Percentiles rank a stretch among this genome's conserved stretches.
Evolutionary conservation across 257 asterid species (phyloP).

Genomic region (Nicotiana knightiana): DNA sequence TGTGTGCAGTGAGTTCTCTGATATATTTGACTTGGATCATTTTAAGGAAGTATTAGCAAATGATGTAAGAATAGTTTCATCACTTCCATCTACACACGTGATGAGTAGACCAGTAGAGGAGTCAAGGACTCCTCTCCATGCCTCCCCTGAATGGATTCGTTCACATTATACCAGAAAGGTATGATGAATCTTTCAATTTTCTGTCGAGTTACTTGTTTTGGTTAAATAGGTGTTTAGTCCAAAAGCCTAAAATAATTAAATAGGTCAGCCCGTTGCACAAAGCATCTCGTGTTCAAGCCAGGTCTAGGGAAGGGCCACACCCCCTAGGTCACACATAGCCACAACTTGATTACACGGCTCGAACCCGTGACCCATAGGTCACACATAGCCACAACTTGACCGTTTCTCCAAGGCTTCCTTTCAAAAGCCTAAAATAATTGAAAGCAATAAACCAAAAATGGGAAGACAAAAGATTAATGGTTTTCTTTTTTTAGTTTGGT

Average conservation of each 20-base stretch:
- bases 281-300: too few species aligned
- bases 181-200: conserved; percentile 5
- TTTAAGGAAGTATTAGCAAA: conserved; percentile 70
- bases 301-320: too few species aligned
- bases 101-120: conserved; percentile 85
- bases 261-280: too few species aligned
- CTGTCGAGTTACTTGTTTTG: neutral
- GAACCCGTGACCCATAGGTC: too few species aligned
- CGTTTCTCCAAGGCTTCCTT: too few species aligned
- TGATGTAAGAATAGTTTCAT: conserved; percentile 80
- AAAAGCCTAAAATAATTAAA: neutral
- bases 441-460: neutral
- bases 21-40: conserved; percentile 85
- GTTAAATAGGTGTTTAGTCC: neutral
- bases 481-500: neutral
- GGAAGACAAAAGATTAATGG: neutral
- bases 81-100: conserved; percentile 88
- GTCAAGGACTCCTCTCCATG: conserved; percentile 70
- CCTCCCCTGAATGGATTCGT: conserved; percentile 76
- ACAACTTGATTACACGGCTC: too few species aligned
- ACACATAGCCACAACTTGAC: too few species aligned
- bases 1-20: conserved; percentile 84
- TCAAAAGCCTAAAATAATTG: neutral
- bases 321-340: too few species aligned
- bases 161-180: conserved; percentile 57